Base-by-base conservation (phyloP, 257 asterid genomes). In the Solanum paucissectum region DNA sequence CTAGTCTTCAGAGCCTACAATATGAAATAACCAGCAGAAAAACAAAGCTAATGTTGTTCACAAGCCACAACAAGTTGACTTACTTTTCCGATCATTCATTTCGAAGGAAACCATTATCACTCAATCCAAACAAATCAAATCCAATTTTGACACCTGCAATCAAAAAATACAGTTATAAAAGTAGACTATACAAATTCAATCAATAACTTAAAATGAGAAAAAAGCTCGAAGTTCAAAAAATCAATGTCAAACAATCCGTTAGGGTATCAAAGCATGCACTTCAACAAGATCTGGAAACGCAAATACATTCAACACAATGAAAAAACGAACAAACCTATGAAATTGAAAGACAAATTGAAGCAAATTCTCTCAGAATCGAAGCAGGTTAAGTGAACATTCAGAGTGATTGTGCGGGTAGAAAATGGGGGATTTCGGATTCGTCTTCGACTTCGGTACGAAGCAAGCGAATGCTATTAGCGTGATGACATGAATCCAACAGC, bases 11-110 rank as follows among this genome's bases (percentile, higher is more conserved):
- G 23, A 75, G 34, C 58, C 23, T 72, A 33, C 13, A 72, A 33
- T 18, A 72, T 3, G 79, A 72, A 64, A 64, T 64, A 64, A 4
- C 18, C 72, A 64, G 75, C 75, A 27, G 82, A 21, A 44, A 44
- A 40, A 77, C 60, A 40, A 77, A 77, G n/a, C 4, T 12, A 77
- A n/a, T n/a, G 25, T 77, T 42, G 34, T 40, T 77, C 60, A 77
- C 60, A 77, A 77, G 84, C 62, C n/a, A 40, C 34, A 44, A 40
- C 62, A 49, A 87, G 75, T 25, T 12, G 62, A 76, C 98, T 91
- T 87, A 94, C 98, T 94, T 88, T 95, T 95, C 25, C 95, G 94
- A 88, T 95, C 98, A 92, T 94, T 96, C 98, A 96, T 96, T 91
- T 96, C 98, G 89, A 95, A 92, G 86, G 96, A 91, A 90, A 95